A percentile compares a stretch with the other conserved stretches of the same genome.
These are phyloP conservation scores for Entoloma clypeatum DNA, from an alignment of 1,284 basidiomycete species.

Conservation along the genomic window DNA sequence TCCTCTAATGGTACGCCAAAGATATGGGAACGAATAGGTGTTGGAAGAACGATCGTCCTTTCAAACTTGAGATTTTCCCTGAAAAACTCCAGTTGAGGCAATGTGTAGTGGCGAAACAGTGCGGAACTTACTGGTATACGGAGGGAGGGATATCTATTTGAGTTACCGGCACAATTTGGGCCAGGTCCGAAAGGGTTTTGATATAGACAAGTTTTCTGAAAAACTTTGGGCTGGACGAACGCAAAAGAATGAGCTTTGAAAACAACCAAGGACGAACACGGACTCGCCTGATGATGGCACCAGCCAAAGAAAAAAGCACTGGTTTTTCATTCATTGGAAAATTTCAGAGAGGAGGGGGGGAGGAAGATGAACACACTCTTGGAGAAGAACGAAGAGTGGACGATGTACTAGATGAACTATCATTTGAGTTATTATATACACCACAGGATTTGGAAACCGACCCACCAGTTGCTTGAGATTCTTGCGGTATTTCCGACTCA, in stretches of 20 bases:
- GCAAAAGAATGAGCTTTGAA: conserved; percentile 5
- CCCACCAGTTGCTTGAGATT: conserved; percentile 77
- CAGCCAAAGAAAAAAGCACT: conserved; percentile 84
- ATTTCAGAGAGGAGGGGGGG: conserved; percentile 9
- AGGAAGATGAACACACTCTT: conserved; percentile 53
- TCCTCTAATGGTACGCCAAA: conserved; percentile 80
- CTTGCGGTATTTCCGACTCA: conserved; percentile 82
- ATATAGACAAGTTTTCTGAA: conserved; percentile 78
- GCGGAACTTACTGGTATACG: conserved; percentile 61
- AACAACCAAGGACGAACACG: conserved; percentile 10
- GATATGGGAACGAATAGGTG: conserved; percentile 52
- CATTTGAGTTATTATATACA: conserved; percentile 11
- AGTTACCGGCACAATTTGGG: conserved; percentile 70
- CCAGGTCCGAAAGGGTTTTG: conserved; percentile 71
- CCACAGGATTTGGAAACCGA: conserved; percentile 5
- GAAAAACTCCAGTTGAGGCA: conserved; percentile 9
- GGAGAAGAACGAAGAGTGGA: conserved; percentile 84
- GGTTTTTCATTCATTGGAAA: conserved; percentile 7
- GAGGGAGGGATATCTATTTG: conserved; percentile 83
- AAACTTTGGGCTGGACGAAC: conserved; percentile 70
- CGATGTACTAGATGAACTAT: conserved; percentile 56
- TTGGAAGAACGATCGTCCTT: conserved; percentile 59
- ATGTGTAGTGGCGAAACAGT: not conserved
- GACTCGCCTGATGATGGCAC: conserved; percentile 74
- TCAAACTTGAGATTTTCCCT: conserved; percentile 77